These are phyloP conservation scores for Coix lacrymajobi DNA, from an alignment of 176 grass and related monocot genomes.

Conservation along the genomic window DNA sequence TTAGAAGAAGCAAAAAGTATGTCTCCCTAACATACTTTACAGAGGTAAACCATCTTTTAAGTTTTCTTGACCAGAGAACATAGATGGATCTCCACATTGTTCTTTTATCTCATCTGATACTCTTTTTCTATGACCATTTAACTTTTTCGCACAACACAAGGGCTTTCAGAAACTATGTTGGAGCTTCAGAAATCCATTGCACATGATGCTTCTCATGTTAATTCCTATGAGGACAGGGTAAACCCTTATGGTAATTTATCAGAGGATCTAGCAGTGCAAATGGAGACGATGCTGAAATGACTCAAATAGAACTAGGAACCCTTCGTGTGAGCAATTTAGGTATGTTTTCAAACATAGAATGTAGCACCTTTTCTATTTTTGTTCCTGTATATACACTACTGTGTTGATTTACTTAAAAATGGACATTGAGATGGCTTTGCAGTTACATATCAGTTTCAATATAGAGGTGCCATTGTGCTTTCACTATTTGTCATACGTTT, in stretches of 20 bases:
- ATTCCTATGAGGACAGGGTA: slow-evolving; percentile 39
- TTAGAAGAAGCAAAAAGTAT: slow-evolving; percentile 98
- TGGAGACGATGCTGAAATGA: slow-evolving; percentile 46
- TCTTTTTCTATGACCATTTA: background rate
- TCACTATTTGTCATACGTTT: no score
- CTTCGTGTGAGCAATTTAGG: slow-evolving; percentile 89
- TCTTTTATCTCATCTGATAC: slow-evolving; percentile 17
- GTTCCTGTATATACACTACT: background rate
- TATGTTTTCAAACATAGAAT: slow-evolving; percentile 32
- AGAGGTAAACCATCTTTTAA: background rate
- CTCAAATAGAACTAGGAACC: slow-evolving; percentile 73
- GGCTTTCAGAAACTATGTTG: slow-evolving; percentile 86
- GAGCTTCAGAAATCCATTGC: slow-evolving; percentile 56
- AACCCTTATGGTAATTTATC: slow-evolving; percentile 60
- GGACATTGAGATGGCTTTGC: no score
- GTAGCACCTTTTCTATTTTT: slow-evolving; percentile 13
- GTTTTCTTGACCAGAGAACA: background rate
- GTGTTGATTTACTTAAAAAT: no score
- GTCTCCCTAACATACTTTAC: slow-evolving; percentile 14
- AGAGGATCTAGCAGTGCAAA: slow-evolving; percentile 38
- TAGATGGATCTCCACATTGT: background rate
- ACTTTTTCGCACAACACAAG: slow-evolving; percentile 48
- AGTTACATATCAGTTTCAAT: no score
- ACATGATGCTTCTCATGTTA: slow-evolving; percentile 42
- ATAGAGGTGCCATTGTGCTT: no score